Evolutionary conservation across 2,329 filamentous ascomycete genomes (phyloP), one percentile per base, ranked within the genome.

Genomic region (Aspergillus sp.): DNA sequence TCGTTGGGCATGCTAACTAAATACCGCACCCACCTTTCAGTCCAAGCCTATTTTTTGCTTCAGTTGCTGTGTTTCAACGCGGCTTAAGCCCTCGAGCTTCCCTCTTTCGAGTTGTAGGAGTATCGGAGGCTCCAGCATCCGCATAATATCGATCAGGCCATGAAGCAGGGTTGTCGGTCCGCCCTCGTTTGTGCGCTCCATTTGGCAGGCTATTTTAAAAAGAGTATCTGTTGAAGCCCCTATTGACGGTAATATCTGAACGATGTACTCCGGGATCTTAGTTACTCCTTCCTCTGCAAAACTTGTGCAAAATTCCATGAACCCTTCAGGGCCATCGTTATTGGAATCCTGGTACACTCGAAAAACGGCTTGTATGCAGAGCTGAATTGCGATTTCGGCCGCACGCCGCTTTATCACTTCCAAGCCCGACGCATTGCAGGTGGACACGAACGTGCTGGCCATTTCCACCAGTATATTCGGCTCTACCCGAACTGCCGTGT

Each of bases 71-170:
- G 76, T 80, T 55, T 80, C 70, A 23, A 61, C 64, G n/a, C 59
- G 57, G 21, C 70, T 74, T 58, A 81, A 63, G 9, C 73, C 73
- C 15, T 70, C 65, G 7, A 81, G 64, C 64, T 75, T 69, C 1
- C 81, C 80, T 25, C 73, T 73, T 61, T 85, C 82, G 4, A 85
- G 70, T 61, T 85, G 82, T 1, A 77, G 64, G 1, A 85, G 73
- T 19, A 84, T 71, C 0, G 83, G 83, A 33, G 73, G 69, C 19
- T 77, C 68, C 17, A 82, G 67, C 6, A 68, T 71, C 2, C 71
- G 65, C 57, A 82, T 74, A 12, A 85, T 66, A 27, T 72, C 67
- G 1, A 68, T 62, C 6, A 85, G 61, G 57, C 80, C 81, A 0
- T 69, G 67, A 4, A 79, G 59, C 2, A 83, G 60, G 1, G 63